Percentiles rank a stretch among this genome's conserved stretches.
Evolutionary conservation across 2,329 filamentous ascomycete species (phyloP).

Genomic region (Zalaria obscura): DNA sequence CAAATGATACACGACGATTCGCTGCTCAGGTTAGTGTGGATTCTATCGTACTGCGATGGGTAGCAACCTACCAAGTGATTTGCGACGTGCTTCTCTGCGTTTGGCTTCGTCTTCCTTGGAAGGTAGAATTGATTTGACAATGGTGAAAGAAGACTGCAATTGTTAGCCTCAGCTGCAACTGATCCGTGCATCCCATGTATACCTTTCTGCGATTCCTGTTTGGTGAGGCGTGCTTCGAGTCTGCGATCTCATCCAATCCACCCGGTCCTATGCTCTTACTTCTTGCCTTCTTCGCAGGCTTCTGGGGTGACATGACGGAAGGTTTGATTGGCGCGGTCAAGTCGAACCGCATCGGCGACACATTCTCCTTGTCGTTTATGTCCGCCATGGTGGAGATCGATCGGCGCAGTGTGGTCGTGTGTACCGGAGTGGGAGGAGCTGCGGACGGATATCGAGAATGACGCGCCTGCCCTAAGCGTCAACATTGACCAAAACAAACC

Average conservation of each 20-base stretch:
- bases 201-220: slow-evolving; percentile 59
- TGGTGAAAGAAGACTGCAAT: slow-evolving; percentile 29
- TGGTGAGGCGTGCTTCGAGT: slow-evolving; percentile 18
- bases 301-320: slow-evolving; percentile 21
- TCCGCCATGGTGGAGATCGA: slow-evolving; percentile 6
- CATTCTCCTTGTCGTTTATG: slow-evolving; percentile 19
- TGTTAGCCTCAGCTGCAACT: slow-evolving; percentile 1
- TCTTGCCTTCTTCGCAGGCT: slow-evolving; percentile 51
- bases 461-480: too few relatives aligned
- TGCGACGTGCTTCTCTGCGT: slow-evolving; percentile 74
- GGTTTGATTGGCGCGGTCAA: slow-evolving; percentile 10
- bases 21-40: slow-evolving; percentile 28
- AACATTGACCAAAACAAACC: too few relatives aligned
- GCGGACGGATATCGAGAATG: too few relatives aligned
- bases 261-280: slow-evolving; percentile 96
- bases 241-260: slow-evolving; percentile 68
- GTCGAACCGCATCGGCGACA: slow-evolving; percentile 16
- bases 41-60: slow-evolving; percentile 2
- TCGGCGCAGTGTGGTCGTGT: too few relatives aligned
- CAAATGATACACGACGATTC: slow-evolving; percentile 89
- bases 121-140: slow-evolving; percentile 41
- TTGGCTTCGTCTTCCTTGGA: slow-evolving; percentile 45
- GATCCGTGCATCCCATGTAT: slow-evolving; percentile 15
- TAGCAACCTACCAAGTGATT: slow-evolving; percentile 55
- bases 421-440: too few relatives aligned